Base-by-base conservation (phyloP, 2,329 filamentous ascomycete genomes). In the Hypoxylon sp. region DNA sequence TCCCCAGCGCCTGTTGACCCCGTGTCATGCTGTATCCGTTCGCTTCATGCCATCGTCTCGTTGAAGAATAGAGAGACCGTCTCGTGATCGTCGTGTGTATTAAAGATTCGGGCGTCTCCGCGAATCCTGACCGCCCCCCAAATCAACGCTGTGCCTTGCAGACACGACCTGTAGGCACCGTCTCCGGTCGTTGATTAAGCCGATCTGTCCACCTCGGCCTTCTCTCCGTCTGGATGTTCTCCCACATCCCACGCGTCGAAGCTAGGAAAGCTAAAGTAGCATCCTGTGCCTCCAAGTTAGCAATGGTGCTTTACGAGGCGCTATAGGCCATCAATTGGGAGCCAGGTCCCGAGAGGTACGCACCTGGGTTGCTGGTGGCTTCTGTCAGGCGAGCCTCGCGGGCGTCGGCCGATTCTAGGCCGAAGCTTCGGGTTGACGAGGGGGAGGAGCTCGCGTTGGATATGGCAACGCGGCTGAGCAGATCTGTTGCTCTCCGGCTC, bases 241-340 rank as follows among this genome's bases (percentile, higher is more conserved):
- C 77, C 78, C 17, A 77, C 77, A 37, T 83, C 82, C 79, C 87
- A 90, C 58, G 85, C 82, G 68, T 91, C 88, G 72, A 90, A 90
- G 72, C 83, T 88, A 13, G 88, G 88, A 70, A 91, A 91, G 77
- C 88, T 90, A 69, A 89, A 87, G 74, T 91, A 91, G 60, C 84
- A 83, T 47, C 73, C 73, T 75, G 60, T 20, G 29, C 31, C 9
- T 17, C 35, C 6, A 42, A 29, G 62, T 68, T 47, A 68, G 68
- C 47, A 54, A 18, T 10, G 11, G 23, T 3, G 31, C 31, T 35
- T 15, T 17, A 29, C 2, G 11, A 29, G 24, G n/a, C 43, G 48
- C 23, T 33, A 20, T 13, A 8, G 31, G 38, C 45, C 38, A 48
- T 20, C 35, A 26, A 31, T n/a, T 37, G 37, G 18, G 24, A 27